Conservation (phyloP, 148 eudicot species). For the Persicaria tinctoria region DNA sequence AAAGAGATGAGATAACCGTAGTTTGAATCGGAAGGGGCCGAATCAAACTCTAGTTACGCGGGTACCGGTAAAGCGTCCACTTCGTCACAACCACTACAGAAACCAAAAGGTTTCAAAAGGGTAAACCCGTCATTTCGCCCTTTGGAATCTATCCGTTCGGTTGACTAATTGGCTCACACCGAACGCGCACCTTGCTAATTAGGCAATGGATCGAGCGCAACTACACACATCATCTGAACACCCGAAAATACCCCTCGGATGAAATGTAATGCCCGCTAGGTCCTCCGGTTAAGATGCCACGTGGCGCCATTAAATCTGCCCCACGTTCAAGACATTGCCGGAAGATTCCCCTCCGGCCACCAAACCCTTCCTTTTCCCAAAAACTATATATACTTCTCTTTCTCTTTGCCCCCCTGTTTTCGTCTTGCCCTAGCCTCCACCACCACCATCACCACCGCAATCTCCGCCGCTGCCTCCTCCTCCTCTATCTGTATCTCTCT, state of each 20-base stretch:
- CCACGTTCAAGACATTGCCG: constrained; percentile 24
- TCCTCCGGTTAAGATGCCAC: constrained; percentile 1
- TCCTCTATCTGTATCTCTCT: constrained; percentile 14
- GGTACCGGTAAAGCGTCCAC: constrained; percentile 24
- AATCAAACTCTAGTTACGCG: constrained; percentile 22
- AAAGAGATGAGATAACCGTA: constrained; percentile 7
- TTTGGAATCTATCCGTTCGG: not conserved
- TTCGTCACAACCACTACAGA: constrained; percentile 9
- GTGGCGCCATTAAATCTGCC: not conserved
- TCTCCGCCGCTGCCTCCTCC: constrained; percentile 24
- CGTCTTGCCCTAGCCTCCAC: constrained; percentile 50
- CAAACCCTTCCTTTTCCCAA: constrained; percentile 59
- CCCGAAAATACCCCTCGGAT: not conserved
- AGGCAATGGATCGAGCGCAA: constrained; percentile 22
- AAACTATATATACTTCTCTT: constrained; percentile 72
- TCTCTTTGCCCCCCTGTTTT: constrained; percentile 24
- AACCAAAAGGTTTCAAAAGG: constrained; percentile 13
- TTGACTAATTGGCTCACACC: constrained; percentile 9
- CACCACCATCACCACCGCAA: constrained; percentile 15
- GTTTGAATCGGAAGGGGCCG: not conserved
- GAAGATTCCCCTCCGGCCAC: constrained; percentile 38
- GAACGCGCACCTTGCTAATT: constrained; percentile 29
- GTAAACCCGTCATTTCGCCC: not conserved
- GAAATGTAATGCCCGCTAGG: not conserved
- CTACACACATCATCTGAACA: constrained; percentile 21